Conservation (phyloP, 768 basidiomycete genomes). For the Suillus tomentosus region DNA sequence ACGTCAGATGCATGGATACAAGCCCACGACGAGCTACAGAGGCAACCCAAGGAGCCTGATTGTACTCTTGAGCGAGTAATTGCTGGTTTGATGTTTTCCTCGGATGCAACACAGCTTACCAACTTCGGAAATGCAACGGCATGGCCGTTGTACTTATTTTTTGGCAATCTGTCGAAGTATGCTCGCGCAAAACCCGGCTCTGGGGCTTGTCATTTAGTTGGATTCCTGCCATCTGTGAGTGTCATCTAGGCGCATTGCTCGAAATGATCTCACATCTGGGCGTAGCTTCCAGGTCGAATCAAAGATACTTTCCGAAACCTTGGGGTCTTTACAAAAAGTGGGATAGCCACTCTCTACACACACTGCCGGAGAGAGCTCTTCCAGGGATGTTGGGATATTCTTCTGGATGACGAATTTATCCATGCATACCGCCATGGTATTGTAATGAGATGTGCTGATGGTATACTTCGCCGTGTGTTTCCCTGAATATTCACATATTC, state of each 20-base stretch:
- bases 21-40: slow-evolving; percentile 21
- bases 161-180: slow-evolving; percentile 24
- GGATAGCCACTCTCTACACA: slow-evolving; percentile 1
- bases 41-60: slow-evolving; percentile 12
- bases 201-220: slow-evolving; percentile 18
- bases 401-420: slow-evolving; percentile 20
- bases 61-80: slow-evolving; percentile 19
- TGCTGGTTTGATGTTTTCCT: slow-evolving; percentile 14
- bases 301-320: neutral
- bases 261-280: no score
- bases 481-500: slow-evolving; percentile 22
- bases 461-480: slow-evolving; percentile 16
- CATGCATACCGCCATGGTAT: slow-evolving; percentile 20
- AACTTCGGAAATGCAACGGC: slow-evolving; percentile 7
- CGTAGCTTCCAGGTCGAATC: neutral
- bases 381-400: slow-evolving; percentile 11
- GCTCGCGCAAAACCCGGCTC: slow-evolving; percentile 11
- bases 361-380: slow-evolving; percentile 22
- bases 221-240: slow-evolving; percentile 16
- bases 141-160: slow-evolving; percentile 24
- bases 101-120: slow-evolving; percentile 11
- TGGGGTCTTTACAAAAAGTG: neutral
- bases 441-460: slow-evolving; percentile 17
- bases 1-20: slow-evolving; percentile 19
- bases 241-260: no score